These are phyloP conservation scores for Cladosporium sp. DNA, from an alignment of 2,329 filamentous ascomycete genomes.

Conservation along the genomic window DNA sequence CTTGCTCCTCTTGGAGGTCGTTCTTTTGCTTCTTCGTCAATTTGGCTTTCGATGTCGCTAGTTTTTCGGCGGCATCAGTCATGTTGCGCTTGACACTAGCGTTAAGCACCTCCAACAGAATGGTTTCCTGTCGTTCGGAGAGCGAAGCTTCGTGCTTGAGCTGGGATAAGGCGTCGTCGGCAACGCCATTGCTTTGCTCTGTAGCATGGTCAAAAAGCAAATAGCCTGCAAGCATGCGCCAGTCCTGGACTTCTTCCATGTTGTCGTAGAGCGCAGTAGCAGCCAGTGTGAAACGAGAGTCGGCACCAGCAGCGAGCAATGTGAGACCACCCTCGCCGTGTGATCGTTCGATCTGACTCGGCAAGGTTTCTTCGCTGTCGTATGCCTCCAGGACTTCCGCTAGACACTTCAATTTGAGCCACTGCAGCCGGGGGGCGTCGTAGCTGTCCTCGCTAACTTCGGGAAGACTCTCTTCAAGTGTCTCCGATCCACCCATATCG, in stretches of 20 bases:
- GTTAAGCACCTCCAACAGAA: constrained; percentile 81
- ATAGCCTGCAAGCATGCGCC: constrained; percentile 86
- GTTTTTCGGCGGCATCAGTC: constrained; percentile 59
- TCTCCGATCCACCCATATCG: constrained; percentile 75
- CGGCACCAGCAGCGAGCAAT: constrained; percentile 60
- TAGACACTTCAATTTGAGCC: constrained; percentile 89
- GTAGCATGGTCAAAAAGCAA: constrained; percentile 83
- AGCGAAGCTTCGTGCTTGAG: constrained; percentile 71
- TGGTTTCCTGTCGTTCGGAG: constrained; percentile 69
- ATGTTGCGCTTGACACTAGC: constrained; percentile 74
- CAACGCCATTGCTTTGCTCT: constrained; percentile 46
- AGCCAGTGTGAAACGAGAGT: constrained; percentile 80
- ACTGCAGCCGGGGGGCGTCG: constrained; percentile 62
- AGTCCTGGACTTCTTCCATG: constrained; percentile 73
- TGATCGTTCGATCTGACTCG: constrained; percentile 43
- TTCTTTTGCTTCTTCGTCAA: constrained; percentile 56
- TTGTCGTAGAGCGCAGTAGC: constrained; percentile 81
- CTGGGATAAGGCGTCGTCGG: constrained; percentile 56
- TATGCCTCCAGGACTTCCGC: constrained; percentile 79
- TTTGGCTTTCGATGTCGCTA: constrained; percentile 51
- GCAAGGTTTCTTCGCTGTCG: constrained; percentile 53
- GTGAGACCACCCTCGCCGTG: constrained; percentile 36
- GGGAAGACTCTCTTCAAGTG: constrained; percentile 68
- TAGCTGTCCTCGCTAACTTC: constrained; percentile 65
- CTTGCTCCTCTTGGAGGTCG: constrained; percentile 64